These are phyloP conservation scores for Maudiozyma bulderi DNA, from an alignment of 805 yeast species.

Conservation along the genomic window DNA sequence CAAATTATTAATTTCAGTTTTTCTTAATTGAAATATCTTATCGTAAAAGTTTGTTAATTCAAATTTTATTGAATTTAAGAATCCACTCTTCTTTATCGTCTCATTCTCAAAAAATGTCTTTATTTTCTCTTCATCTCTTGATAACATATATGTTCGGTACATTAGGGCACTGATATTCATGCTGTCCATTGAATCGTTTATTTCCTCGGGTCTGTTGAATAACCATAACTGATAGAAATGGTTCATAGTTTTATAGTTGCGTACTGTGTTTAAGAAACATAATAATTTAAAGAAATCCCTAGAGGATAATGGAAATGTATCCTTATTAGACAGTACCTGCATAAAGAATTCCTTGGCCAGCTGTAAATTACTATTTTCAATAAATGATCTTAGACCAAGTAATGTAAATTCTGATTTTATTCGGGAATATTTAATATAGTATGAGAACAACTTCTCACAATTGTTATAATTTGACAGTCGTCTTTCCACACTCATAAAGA, in stretches of 20 bases:
- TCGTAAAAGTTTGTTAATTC: constrained; percentile 13
- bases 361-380: constrained; percentile 19
- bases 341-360: constrained; percentile 26
- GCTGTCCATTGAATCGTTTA: neutral
- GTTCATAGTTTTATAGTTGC: constrained; percentile 15
- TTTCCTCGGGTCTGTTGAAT: neutral
- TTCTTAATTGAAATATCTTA: constrained; percentile 1
- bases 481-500: constrained; percentile 13
- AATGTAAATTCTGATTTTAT: constrained; percentile 13
- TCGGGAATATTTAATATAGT: constrained; percentile 19
- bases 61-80: constrained; percentile 9
- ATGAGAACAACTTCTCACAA: constrained; percentile 22
- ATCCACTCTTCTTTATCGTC: constrained; percentile 9
- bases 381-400: constrained; percentile 22
- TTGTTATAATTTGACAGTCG: constrained; percentile 12
- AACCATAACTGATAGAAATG: constrained; percentile 19
- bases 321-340: constrained; percentile 22
- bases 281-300: constrained; percentile 14
- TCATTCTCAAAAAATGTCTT: constrained; percentile 10
- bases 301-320: constrained; percentile 19
- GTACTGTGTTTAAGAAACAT: constrained; percentile 8
- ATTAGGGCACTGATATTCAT: constrained; percentile 6
- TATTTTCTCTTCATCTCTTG: constrained; percentile 7
- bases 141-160: constrained; percentile 14
- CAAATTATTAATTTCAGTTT: neutral